Evolutionary conservation across 805 yeast genomes (phyloP).

Genomic region (Candida pseudofarinosa): DNA sequence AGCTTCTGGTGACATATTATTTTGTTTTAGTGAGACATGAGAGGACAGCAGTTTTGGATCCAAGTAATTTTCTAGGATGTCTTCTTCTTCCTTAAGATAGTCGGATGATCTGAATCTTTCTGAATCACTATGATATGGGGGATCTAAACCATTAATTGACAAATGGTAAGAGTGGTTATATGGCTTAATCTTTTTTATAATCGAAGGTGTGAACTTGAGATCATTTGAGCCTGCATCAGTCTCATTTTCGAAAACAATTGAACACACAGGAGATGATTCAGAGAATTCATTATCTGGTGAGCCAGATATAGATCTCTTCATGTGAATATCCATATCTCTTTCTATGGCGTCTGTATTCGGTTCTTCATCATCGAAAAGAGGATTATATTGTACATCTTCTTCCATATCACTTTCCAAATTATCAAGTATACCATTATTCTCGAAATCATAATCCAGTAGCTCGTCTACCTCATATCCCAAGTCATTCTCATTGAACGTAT

Average conservation of each 20-base stretch:
- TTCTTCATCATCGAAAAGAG: slow-evolving; percentile 12
- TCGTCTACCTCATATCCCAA: slow-evolving; percentile 29
- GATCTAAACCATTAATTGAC: slow-evolving; percentile 19
- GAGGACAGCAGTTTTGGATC: slow-evolving; percentile 21
- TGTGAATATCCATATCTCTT: too few species aligned
- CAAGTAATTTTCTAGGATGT: slow-evolving; percentile 28
- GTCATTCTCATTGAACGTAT: slow-evolving; percentile 25
- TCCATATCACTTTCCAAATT: slow-evolving; percentile 11
- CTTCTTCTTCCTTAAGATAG: slow-evolving; percentile 26
- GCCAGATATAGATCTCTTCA: too few species aligned
- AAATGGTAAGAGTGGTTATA: slow-evolving; percentile 25
- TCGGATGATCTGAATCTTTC: slow-evolving; percentile 1
- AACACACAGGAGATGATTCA: background rate
- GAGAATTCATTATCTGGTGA: slow-evolving; percentile 1
- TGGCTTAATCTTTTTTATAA: slow-evolving; percentile 1
- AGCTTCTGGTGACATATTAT: slow-evolving; percentile 6
- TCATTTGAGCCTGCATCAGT: slow-evolving; percentile 1
- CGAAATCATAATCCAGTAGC: slow-evolving; percentile 38
- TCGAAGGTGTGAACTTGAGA: background rate
- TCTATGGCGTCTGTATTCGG: slow-evolving; percentile 1
- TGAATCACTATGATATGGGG: background rate
- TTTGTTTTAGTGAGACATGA: background rate
- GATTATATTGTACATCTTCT: slow-evolving; percentile 11
- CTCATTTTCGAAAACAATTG: background rate
- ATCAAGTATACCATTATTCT: slow-evolving; percentile 38